Percentiles rank a stretch among this genome's conserved stretches.
These are phyloP conservation scores for Leccinum truebloodii DNA, from an alignment of 768 basidiomycete species.

Conservation along the genomic window DNA sequence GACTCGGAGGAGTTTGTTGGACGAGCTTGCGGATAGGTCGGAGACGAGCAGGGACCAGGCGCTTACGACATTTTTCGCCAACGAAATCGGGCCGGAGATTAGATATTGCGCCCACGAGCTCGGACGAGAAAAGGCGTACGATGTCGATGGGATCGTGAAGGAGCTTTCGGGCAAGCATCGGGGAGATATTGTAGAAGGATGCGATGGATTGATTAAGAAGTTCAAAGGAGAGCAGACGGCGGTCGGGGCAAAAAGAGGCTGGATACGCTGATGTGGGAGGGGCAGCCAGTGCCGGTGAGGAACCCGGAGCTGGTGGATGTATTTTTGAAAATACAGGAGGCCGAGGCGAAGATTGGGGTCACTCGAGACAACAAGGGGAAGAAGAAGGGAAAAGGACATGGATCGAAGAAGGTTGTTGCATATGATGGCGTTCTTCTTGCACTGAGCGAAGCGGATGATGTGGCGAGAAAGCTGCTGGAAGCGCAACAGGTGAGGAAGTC, in stretches of 20 bases:
- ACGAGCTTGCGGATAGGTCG: constrained; percentile 62
- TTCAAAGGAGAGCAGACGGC: constrained; percentile 47
- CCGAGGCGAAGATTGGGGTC: constrained; percentile 57
- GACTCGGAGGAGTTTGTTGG: constrained; percentile 68
- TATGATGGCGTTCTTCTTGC: constrained; percentile 86
- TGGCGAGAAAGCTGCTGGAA: constrained; percentile 77
- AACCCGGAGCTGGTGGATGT: constrained; percentile 92
- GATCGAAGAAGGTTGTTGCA: constrained; percentile 73
- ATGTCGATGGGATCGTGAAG: constrained; percentile 71
- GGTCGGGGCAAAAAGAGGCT: constrained; percentile 52
- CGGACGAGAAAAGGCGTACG: constrained; percentile 76
- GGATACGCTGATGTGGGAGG: constrained; percentile 73
- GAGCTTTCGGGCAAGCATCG: constrained; percentile 60
- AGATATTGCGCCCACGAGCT: constrained; percentile 91
- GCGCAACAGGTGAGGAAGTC: constrained; percentile 67
- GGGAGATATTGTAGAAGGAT: constrained; percentile 64
- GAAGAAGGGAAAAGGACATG: constrained; percentile 40
- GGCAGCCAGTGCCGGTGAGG: constrained; percentile 77
- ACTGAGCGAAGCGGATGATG: constrained; percentile 86
- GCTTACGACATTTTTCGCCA: constrained; percentile 77
- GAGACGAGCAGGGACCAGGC: constrained; percentile 85
- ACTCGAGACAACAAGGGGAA: constrained; percentile 33
- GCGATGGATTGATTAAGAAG: constrained; percentile 51
- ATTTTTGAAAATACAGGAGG: constrained; percentile 78
- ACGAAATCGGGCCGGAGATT: constrained; percentile 89